Evolutionary conservation across 202 grass and related monocot genomes (phyloP).

Genomic region (Bolboschoenoplectus hybrid): DNA sequence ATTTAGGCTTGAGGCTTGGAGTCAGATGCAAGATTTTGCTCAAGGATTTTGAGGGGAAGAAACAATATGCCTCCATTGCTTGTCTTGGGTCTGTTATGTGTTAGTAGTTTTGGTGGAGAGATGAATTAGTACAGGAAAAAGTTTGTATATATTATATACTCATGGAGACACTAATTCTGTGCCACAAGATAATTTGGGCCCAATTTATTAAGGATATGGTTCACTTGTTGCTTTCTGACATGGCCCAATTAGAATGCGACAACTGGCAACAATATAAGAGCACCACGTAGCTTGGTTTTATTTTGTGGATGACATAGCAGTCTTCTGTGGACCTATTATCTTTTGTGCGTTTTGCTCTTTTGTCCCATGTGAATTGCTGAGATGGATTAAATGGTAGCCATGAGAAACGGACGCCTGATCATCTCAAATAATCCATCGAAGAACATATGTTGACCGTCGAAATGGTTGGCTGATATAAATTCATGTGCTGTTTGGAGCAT

Average conservation of each 20-base stretch:
- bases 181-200: constrained; percentile 47
- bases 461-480: neutral
- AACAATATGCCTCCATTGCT: constrained; percentile 58
- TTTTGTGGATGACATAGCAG: constrained; percentile 41
- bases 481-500: neutral
- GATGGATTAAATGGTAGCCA: constrained; percentile 24
- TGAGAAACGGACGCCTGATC: neutral
- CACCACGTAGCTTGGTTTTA: neutral
- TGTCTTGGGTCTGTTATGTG: neutral
- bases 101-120: neutral
- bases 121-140: neutral
- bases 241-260: constrained; percentile 16
- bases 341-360: neutral
- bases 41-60: constrained; percentile 46
- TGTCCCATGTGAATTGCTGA: neutral
- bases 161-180: constrained; percentile 6
- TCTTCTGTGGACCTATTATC: neutral
- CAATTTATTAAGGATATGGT: constrained; percentile 42
- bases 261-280: neutral
- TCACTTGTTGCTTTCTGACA: constrained; percentile 27
- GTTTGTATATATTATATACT: constrained; percentile 4
- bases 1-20: constrained; percentile 41
- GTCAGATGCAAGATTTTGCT: constrained; percentile 38
- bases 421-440: neutral
- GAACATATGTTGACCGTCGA: neutral